Conservation (phyloP, 345 rosid species). For the Euphorbia lathyris region DNA sequence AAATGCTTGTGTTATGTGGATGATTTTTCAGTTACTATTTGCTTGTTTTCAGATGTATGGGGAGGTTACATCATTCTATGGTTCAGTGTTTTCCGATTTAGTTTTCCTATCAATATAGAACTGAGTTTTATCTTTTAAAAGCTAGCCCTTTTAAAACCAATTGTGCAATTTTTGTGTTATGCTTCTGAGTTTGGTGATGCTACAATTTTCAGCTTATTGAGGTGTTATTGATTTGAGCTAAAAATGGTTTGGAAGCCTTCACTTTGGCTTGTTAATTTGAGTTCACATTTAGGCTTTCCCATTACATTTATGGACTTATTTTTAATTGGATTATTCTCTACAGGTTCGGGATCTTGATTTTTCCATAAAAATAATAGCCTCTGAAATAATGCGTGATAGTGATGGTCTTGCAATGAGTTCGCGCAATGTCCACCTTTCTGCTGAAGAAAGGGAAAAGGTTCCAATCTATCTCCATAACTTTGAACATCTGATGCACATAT, state of each 20-base stretch:
- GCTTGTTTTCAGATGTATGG: not conserved
- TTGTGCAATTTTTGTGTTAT: not conserved
- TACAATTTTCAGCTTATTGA: not conserved
- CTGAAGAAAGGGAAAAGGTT: conserved; percentile 66
- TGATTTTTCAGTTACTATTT: not conserved
- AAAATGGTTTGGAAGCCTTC: not conserved
- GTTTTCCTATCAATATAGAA: no score
- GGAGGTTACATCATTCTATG: no score
- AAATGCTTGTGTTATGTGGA: not conserved
- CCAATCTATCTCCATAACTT: not conserved
- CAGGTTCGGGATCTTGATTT: conserved; percentile 92
- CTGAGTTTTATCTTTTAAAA: no score
- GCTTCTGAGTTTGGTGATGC: not conserved
- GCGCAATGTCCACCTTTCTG: conserved; percentile 71
- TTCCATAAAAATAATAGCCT: conserved; percentile 59
- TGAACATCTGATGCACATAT: not conserved
- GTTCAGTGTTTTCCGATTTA: no score
- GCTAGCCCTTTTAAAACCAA: not conserved
- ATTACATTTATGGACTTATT: not conserved
- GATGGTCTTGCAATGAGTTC: conserved; percentile 93
- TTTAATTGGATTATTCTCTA: conserved; percentile 3
- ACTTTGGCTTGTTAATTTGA: not conserved
- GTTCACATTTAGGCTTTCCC: not conserved
- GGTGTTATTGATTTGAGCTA: not conserved
- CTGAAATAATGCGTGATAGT: conserved; percentile 60